Base-by-base conservation (phyloP, 192 early-diverging fungal genomes). In the Entomortierella beljakovae region DNA sequence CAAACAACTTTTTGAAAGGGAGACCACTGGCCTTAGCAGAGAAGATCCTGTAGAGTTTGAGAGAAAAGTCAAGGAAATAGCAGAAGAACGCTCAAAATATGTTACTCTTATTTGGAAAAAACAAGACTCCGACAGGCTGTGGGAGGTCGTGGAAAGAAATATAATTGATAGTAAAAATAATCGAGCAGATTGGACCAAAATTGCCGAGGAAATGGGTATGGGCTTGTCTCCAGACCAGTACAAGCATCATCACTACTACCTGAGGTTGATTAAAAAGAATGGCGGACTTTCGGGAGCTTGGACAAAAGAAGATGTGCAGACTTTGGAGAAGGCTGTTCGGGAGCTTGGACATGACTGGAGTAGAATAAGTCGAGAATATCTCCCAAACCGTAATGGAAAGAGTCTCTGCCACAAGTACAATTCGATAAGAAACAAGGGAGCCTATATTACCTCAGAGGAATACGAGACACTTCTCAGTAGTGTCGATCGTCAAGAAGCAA, bases 211-310 rank as follows among this genome's bases (percentile, higher is more conserved):
- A 2, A 64, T 64, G 67, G 34, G n/a, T 1, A 10, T 79, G 40
- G 50, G 26, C 1, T 26, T 79, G 35, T 22, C 28, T 6, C 22
- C 54, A 0, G 48, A 15, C 0, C 75, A 79, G 37, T 70, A 65
- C 57, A 79, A 79, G 35, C 66, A 79, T 20, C 75, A 79, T 22
- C 62, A 70, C 26, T 70, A 79, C 16, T 79, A 79, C 31, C 65
- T 79, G 15, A 28, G 37, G 31, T 58, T 46, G 37, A 23, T 54
- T 5, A 26, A 26, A 10, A 51, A 40, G 20, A 29, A 29, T 8
- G 57, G 57, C 4, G 56, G 72, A 3, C 29, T 79, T 9, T n/a
- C 37, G 0, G 75, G 75, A 0, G 0, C 16, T 0, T 79, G 75
- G 75, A 53, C 38, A 2, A 57, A 69, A 0, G 57, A 70, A 4